These are phyloP conservation scores for Ophiostoma novo-ulmi DNA, from an alignment of 2,329 filamentous ascomycete species.

Conservation along the genomic window DNA sequence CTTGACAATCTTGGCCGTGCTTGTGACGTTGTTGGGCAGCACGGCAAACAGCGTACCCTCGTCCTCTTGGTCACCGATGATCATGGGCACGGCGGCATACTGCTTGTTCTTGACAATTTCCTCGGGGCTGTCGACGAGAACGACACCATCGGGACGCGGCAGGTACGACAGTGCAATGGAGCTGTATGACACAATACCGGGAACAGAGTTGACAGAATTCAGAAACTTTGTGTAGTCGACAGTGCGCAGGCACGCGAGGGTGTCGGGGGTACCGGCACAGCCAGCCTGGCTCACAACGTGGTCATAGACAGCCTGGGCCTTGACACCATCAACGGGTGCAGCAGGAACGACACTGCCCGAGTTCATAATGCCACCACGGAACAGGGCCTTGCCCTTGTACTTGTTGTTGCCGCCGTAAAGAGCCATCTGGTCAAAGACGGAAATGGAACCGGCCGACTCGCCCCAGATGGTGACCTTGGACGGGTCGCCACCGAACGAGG, in stretches of 20 bases:
- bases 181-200: conserved; percentile 56
- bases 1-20: conserved; percentile 50
- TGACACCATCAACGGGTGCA: conserved; percentile 58
- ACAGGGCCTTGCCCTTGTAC: conserved; percentile 70
- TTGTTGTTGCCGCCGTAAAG: conserved; percentile 63
- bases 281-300: conserved; percentile 55
- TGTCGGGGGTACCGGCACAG: conserved; percentile 53
- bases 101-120: conserved; percentile 47
- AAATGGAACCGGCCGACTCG: conserved; percentile 66
- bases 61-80: conserved; percentile 71
- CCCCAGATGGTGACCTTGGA: conserved; percentile 75
- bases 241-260: conserved; percentile 60
- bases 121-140: conserved; percentile 60
- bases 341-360: conserved; percentile 60
- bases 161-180: conserved; percentile 68
- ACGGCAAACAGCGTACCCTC: conserved; percentile 72
- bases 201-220: conserved; percentile 63
- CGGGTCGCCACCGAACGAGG: conserved; percentile 71
- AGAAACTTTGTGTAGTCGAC: conserved; percentile 57
- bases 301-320: conserved; percentile 62
- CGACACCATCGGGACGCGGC: conserved; percentile 64
- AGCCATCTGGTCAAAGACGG: conserved; percentile 69
- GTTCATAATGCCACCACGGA: conserved; percentile 74
- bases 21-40: conserved; percentile 64
- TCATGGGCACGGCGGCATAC: conserved; percentile 47